phyloP scores from a whole-genome alignment of 805 yeast species.

The Ogataea ramenticola region DNA sequence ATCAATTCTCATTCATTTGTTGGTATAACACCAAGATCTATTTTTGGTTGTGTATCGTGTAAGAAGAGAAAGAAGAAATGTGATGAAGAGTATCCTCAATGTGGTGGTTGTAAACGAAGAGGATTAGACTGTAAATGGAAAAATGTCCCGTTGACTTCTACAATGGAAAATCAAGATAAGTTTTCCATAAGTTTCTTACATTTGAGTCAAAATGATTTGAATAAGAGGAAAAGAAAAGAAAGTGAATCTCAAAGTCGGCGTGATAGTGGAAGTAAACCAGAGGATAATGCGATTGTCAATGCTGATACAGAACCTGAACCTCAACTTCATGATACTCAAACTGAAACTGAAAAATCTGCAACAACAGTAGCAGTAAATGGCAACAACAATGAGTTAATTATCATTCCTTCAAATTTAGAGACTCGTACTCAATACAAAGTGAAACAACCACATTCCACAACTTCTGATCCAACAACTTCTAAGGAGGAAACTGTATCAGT shows the following conservation, averaged over 20 bases:
- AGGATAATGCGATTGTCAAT: not conserved
- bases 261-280: not conserved
- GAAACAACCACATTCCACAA: too few species aligned
- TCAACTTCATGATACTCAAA: too few species aligned
- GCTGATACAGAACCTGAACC: too few species aligned
- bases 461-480: too few species aligned
- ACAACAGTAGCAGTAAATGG: too few species aligned
- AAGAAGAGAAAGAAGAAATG: slow-evolving; percentile 41
- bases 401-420: too few species aligned
- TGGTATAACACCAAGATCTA: slow-evolving; percentile 28
- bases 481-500: too few species aligned
- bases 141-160: not conserved
- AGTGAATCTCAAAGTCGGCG: too few species aligned
- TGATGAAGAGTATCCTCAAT: slow-evolving; percentile 39
- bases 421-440: too few species aligned
- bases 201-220: not conserved
- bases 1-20: slow-evolving; percentile 21
- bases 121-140: slow-evolving; percentile 24
- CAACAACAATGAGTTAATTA: too few species aligned
- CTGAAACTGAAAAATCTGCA: too few species aligned
- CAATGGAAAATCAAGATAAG: not conserved
- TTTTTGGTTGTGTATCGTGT: slow-evolving; percentile 33
- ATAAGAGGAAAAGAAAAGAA: not conserved
- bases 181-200: not conserved
- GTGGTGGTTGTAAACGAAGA: slow-evolving; percentile 33